Percentiles rank a stretch among this genome's conserved stretches.
These are phyloP conservation scores for Rhizopogon vesiculosus DNA, from an alignment of 768 basidiomycete species.

Conservation along the genomic window DNA sequence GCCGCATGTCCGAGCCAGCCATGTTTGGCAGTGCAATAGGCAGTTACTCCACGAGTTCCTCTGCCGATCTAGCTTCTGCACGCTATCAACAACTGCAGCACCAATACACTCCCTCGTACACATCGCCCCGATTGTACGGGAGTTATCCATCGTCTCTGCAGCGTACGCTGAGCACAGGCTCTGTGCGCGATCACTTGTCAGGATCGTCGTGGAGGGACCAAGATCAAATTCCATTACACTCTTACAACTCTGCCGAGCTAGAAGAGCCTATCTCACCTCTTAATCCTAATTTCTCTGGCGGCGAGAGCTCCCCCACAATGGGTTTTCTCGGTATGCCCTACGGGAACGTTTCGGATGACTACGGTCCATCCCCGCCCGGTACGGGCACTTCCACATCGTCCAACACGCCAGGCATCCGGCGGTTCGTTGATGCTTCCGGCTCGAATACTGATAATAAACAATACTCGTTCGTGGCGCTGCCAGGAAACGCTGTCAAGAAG, in stretches of 20 bases:
- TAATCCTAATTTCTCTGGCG: conserved; percentile 48
- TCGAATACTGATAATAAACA: conserved; percentile 54
- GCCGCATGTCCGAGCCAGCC: conserved; percentile 68
- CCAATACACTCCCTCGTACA: conserved; percentile 28
- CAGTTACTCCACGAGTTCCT: conserved; percentile 25
- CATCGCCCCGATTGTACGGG: conserved; percentile 30
- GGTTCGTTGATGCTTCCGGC: conserved; percentile 16
- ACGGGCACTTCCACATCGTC: conserved; percentile 60
- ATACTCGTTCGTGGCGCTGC: conserved; percentile 78
- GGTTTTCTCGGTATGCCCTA: conserved; percentile 30
- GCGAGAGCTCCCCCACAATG: conserved; percentile 30
- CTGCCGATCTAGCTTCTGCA: conserved; percentile 25
- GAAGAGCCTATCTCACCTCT: conserved; percentile 54
- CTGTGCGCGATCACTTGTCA: conserved; percentile 39
- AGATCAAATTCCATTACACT: conserved; percentile 24
- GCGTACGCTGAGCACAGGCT: conserved; percentile 39
- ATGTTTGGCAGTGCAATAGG: conserved; percentile 41
- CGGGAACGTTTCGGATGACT: conserved; percentile 43
- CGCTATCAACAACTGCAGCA: conserved; percentile 41
- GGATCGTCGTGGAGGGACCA: conserved; percentile 25
- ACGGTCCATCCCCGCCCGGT: conserved; percentile 58
- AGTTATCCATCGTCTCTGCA: conserved; percentile 38
- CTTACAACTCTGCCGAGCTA: conserved; percentile 30
- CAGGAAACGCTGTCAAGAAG: conserved; percentile 78
- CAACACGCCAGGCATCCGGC: conserved; percentile 27